Evolutionary conservation across 208 protist species (phyloP).

Genomic region (Trypanosoma cruzi): DNA sequence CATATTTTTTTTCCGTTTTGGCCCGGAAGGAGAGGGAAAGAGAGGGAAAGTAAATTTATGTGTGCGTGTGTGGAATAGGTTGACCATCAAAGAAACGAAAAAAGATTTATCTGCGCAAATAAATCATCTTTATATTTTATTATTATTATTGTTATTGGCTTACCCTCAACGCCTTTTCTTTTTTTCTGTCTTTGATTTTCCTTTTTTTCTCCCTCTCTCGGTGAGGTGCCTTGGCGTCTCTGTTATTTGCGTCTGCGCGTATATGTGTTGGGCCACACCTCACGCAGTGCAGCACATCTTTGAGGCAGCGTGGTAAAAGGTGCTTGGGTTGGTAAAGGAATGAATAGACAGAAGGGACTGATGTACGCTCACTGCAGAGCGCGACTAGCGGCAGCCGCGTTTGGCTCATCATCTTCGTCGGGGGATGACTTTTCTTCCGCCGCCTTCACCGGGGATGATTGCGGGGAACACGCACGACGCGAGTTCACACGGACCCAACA

Average conservation of each 20-base stretch:
- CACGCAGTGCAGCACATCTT: not conserved
- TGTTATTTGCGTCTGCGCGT: not conserved
- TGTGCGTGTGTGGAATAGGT: too few species aligned
- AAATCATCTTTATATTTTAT: too few species aligned
- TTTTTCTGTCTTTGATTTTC: not conserved
- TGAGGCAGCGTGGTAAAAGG: too few species aligned
- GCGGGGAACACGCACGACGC: slow-evolving; percentile 25
- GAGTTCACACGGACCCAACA: slow-evolving; percentile 23
- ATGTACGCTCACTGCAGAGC: not conserved
- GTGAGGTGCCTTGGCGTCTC: not conserved
- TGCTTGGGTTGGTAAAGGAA: not conserved
- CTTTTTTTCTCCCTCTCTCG: too few species aligned
- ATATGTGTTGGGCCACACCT: not conserved
- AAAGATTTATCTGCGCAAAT: too few species aligned
- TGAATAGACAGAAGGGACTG: not conserved
- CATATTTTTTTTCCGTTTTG: too few species aligned
- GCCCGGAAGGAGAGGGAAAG: too few species aligned
- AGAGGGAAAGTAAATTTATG: too few species aligned
- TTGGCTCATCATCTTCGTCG: not conserved
- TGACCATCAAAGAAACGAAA: too few species aligned
- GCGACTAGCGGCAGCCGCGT: not conserved
- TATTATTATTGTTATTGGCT: too few species aligned
- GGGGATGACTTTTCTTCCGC: slow-evolving; percentile 65
- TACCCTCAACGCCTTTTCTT: too few species aligned
- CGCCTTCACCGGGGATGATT: slow-evolving; percentile 69